Conservation (phyloP, 2,329 filamentous ascomycete genomes). For the Fusarium sp. region DNA sequence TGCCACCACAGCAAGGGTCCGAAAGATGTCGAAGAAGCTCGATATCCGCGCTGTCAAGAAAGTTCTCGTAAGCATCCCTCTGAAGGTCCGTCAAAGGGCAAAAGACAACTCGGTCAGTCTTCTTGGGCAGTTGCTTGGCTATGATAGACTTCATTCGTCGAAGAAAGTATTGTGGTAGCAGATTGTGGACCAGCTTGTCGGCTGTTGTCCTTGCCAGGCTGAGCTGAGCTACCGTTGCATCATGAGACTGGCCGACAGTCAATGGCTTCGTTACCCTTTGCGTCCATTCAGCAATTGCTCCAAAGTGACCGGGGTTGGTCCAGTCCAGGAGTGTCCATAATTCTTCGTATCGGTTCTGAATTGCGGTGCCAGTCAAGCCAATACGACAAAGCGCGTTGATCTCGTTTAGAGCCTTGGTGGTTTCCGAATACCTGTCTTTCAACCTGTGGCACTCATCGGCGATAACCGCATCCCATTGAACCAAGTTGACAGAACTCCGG, state of each 20-base stretch:
- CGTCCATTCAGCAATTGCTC: constrained; percentile 78
- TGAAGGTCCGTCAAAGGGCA: constrained; percentile 89
- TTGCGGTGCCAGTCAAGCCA: constrained; percentile 92
- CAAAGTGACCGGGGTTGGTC: constrained; percentile 85
- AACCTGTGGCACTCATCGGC: constrained; percentile 94
- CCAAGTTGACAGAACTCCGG: constrained; percentile 77
- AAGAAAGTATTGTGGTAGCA: constrained; percentile 90
- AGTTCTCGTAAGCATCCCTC: constrained; percentile 82
- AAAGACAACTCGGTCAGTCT: constrained; percentile 94
- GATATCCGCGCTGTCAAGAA: constrained; percentile 76
- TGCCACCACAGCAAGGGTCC: constrained; percentile 74
- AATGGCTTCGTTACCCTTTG: constrained; percentile 81
- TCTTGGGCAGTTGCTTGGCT: constrained; percentile 91
- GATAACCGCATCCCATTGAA: constrained; percentile 93
- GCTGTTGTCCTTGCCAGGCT: constrained; percentile 84
- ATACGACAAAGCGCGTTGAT: constrained; percentile 93
- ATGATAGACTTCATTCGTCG: constrained; percentile 94
- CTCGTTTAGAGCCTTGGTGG: constrained; percentile 87
- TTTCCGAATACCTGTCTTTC: constrained; percentile 81
- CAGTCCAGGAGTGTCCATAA: constrained; percentile 96
- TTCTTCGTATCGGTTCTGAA: constrained; percentile 98
- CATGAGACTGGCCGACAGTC: constrained; percentile 89
- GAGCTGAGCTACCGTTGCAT: constrained; percentile 85
- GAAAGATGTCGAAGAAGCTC: constrained; percentile 74
- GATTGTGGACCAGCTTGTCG: constrained; percentile 83